These are phyloP conservation scores for Saturnispora zaruensis DNA, from an alignment of 805 yeast species.

Conservation along the genomic window DNA sequence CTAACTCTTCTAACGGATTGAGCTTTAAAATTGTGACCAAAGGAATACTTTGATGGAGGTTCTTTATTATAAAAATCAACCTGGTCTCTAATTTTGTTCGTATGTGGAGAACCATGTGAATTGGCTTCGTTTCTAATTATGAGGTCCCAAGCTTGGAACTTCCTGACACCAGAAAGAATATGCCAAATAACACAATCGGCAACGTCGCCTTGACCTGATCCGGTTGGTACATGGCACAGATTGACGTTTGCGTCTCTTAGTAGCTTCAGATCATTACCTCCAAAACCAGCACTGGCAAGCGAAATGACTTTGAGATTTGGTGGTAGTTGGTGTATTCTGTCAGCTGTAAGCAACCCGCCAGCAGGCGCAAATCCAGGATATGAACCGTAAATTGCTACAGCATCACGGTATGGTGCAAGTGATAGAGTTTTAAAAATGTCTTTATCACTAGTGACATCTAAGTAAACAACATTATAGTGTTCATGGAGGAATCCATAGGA, in stretches of 20 bases:
- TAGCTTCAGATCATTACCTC: constrained; percentile 33
- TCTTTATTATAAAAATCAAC: constrained; percentile 12
- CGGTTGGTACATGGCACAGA: constrained; percentile 53
- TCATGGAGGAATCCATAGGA: constrained; percentile 38
- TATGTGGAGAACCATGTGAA: constrained; percentile 13
- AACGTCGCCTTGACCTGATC: constrained; percentile 48
- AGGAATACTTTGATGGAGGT: constrained; percentile 8
- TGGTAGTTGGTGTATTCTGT: constrained; percentile 37
- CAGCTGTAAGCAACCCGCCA: constrained; percentile 36
- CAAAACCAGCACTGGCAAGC: constrained; percentile 48
- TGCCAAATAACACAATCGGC: constrained; percentile 62
- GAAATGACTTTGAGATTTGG: constrained; percentile 37
- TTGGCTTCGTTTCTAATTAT: constrained; percentile 22
- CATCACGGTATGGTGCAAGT: constrained; percentile 26
- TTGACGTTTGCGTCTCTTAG: constrained; percentile 34
- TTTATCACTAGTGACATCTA: constrained; percentile 34
- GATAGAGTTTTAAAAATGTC: constrained; percentile 34
- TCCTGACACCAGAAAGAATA: constrained; percentile 52
- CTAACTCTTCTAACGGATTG: constrained; percentile 6
- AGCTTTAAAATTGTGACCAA: constrained; percentile 14
- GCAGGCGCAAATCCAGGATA: constrained; percentile 40
- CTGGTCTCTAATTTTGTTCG: constrained; percentile 37
- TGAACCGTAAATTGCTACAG: constrained; percentile 44
- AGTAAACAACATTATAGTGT: constrained; percentile 32
- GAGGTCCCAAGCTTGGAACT: constrained; percentile 40